These are phyloP conservation scores for Yamadazyma sp. DNA, from an alignment of 1,139 yeast genomes.

Conservation along the genomic window DNA sequence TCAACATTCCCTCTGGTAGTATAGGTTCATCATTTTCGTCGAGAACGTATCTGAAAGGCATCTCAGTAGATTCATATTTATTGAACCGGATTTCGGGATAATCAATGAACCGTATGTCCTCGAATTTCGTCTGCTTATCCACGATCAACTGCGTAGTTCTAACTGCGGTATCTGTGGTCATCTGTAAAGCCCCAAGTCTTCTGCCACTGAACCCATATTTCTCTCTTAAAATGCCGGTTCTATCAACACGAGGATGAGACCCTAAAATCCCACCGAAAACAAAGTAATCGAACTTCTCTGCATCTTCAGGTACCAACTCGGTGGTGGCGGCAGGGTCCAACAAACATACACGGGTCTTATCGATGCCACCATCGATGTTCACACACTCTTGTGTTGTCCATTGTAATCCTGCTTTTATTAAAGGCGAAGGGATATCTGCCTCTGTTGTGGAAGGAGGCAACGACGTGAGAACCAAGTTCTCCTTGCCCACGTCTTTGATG, in stretches of 20 bases:
- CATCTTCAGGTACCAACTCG: constrained; percentile 74
- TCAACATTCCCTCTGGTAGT: constrained; percentile 88
- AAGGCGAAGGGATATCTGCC: constrained; percentile 61
- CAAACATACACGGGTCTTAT: constrained; percentile 64
- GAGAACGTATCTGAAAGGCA: constrained; percentile 92
- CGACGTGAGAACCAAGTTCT: constrained; percentile 75
- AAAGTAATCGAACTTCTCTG: constrained; percentile 70
- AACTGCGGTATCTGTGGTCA: constrained; percentile 97
- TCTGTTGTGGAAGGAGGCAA: constrained; percentile 64
- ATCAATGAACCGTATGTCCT: constrained; percentile 79
- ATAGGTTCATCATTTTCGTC: constrained; percentile 69
- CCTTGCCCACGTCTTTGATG: constrained; percentile 75
- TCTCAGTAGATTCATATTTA: constrained; percentile 89
- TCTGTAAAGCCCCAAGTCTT: constrained; percentile 82
- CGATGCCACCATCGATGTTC: constrained; percentile 43
- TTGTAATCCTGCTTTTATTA: constrained; percentile 65
- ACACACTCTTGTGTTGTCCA: constrained; percentile 81
- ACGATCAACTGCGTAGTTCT: constrained; percentile 82
- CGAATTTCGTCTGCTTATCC: constrained; percentile 55
- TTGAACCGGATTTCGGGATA: constrained; percentile 90
- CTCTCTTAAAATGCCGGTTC: constrained; percentile 82
- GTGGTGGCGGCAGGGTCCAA: constrained; percentile 83
- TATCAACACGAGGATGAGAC: constrained; percentile 93
- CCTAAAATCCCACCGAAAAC: constrained; percentile 97
- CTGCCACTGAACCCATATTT: constrained; percentile 84